Evolutionary conservation across 768 basidiomycete species (phyloP).

Genomic region (Dentipellis sp.): DNA sequence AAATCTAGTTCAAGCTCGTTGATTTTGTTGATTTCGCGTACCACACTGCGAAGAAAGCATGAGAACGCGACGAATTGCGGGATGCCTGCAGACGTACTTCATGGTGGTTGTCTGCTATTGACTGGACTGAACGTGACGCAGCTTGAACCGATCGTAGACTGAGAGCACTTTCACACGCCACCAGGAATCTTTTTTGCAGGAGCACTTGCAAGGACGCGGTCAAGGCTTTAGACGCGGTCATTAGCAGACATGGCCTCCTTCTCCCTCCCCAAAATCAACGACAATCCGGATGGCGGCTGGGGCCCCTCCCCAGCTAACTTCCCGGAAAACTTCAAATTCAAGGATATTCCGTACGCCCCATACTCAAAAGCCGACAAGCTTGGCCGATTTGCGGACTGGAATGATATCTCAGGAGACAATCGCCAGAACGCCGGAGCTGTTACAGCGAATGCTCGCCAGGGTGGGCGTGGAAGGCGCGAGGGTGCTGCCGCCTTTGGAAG

Average conservation of each 20-base stretch:
- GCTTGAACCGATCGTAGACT: neutral
- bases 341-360: conserved; percentile 97
- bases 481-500: conserved; percentile 85
- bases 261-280: conserved; percentile 77
- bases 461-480: conserved; percentile 53
- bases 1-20: conserved; percentile 86
- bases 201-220: neutral
- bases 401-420: conserved; percentile 60
- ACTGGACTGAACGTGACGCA: neutral
- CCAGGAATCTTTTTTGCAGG: neutral
- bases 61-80: conserved; percentile 4
- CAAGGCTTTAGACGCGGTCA: neutral
- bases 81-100: conserved; percentile 47
- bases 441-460: conserved; percentile 33
- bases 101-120: conserved; percentile 28
- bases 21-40: conserved; percentile 88
- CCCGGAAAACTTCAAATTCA: conserved; percentile 92
- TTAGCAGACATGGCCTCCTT: conserved; percentile 59
- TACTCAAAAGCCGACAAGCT: conserved; percentile 99
- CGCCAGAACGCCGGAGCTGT: conserved; percentile 38
- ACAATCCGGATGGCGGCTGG: conserved; percentile 93
- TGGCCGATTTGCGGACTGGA: conserved; percentile 97
- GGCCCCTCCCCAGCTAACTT: conserved; percentile 77
- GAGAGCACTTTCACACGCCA: conserved; percentile 13
- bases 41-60: conserved; percentile 46